Percentiles rank a stretch among this genome's conserved stretches.
These are phyloP conservation scores for Cadophora sp. DNA, from an alignment of 2,329 filamentous ascomycete genomes.

Conservation along the genomic window DNA sequence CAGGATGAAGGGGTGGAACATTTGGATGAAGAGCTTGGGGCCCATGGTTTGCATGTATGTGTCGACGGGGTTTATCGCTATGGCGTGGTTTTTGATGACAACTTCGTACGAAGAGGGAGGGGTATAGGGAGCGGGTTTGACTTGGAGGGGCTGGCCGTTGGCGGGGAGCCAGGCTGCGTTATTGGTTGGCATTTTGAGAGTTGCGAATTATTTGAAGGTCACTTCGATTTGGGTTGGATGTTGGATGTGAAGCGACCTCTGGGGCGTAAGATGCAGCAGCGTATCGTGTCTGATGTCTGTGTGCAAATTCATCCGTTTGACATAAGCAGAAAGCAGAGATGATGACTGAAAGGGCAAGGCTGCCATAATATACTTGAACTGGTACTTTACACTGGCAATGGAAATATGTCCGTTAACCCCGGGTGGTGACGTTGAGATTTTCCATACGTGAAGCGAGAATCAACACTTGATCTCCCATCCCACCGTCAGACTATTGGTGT, in stretches of 20 bases:
- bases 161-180: constrained; percentile 11
- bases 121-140: constrained; percentile 11
- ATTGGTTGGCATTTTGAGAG: constrained; percentile 9
- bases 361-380: background rate
- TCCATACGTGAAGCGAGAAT: background rate
- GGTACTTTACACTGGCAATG: background rate
- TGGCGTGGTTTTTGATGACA: constrained; percentile 42
- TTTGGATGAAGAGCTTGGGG: constrained; percentile 8
- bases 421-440: background rate
- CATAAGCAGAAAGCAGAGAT: background rate
- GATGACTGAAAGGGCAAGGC: background rate
- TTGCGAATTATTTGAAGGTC: background rate
- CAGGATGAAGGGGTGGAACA: constrained; percentile 49
- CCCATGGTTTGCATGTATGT: constrained; percentile 30
- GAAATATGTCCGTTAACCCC: background rate
- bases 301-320: background rate
- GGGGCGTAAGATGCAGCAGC: no score
- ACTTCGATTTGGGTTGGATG: background rate
- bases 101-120: constrained; percentile 2
- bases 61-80: constrained; percentile 54
- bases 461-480: background rate
- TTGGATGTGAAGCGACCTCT: background rate
- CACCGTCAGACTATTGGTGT: background rate
- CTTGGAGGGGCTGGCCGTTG: background rate
- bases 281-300: no score